Base-by-base conservation (phyloP, 805 yeast species). In the Scheffersomyces spartinae region DNA sequence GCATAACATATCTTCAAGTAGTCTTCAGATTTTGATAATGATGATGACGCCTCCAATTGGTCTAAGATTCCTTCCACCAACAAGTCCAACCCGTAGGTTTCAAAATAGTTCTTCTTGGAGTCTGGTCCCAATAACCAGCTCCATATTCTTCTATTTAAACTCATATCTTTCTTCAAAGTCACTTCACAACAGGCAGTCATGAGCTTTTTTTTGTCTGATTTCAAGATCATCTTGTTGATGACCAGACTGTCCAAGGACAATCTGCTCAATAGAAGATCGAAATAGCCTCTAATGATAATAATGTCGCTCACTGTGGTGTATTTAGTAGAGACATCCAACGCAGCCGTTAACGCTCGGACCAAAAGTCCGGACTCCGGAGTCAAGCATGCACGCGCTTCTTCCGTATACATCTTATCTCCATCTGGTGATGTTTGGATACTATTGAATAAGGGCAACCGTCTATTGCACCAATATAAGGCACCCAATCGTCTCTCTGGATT, bases 71-170 rank as follows among this genome's bases (percentile, higher is more conserved):
- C 84, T 3, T 50, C 39, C 0, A 62, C 40, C 6, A 86, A 49
- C 2, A 62, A 45, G 1, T 58, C 45, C 18, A 67, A 47, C 0
- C 84, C 94, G 41, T 64, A 61, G 5, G 40, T 43, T n/a, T 56
- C 42, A 46, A 86, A 85, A 43, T 77, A 86, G 17, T 61, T 62
- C 4, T 66, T 47, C 29, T 74, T 48, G 5, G 57, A 33, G 10
- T 75, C 84, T 2, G 95, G 91, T 0, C 97, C 96, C 15, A 88
- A 50, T 6, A 91, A 55, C 94, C 95, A 91, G 31, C 68, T 75
- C 95, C 97, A 86, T 12, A 91, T 61, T 40, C 99, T 67, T 49
- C 98, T 66, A 48, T 91, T 91, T 31, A 91, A 63, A 6, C 96
- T 84, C 95, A 91, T 84, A 49, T 91, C 99, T 38, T 75, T 76